Evolutionary conservation across 106 monocot genomes (phyloP).

Genomic region (Phalaenopsis aphrodite): DNA sequence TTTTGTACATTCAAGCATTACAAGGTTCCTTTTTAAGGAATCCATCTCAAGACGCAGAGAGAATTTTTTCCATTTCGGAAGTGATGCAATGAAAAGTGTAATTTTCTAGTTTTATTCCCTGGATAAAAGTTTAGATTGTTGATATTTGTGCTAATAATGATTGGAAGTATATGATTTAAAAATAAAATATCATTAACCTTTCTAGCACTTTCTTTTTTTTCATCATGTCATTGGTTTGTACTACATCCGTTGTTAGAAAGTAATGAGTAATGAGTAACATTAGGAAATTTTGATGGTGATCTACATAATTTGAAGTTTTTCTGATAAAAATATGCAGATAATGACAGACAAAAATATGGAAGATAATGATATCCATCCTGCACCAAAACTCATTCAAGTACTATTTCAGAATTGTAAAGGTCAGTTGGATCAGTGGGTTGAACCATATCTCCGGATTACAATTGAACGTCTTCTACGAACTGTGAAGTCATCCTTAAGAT

Average conservation of each 20-base stretch:
- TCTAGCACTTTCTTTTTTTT: background rate
- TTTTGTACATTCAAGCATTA: background rate
- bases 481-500: conserved; percentile 67
- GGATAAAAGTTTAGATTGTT: background rate
- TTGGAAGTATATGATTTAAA: background rate
- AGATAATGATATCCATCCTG: conserved; percentile 82
- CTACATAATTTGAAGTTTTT: background rate
- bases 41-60: background rate
- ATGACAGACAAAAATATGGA: conserved; percentile 93
- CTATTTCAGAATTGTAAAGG: conserved; percentile 98
- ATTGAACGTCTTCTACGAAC: conserved; percentile 72
- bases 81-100: background rate
- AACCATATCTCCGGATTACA: conserved; percentile 86
- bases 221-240: background rate
- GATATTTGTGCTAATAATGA: background rate
- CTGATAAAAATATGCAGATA: conserved; percentile 42
- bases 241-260: background rate
- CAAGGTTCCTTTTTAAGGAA: background rate
- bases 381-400: conserved; percentile 98
- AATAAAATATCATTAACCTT: background rate
- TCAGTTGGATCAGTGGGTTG: conserved; percentile 97
- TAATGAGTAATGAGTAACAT: background rate
- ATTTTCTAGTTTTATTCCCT: background rate
- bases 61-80: background rate
- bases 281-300: background rate